Evolutionary conservation across 495 filamentous ascomycete genomes (phyloP).

Genomic region (Lasiosphaeria hispida): DNA sequence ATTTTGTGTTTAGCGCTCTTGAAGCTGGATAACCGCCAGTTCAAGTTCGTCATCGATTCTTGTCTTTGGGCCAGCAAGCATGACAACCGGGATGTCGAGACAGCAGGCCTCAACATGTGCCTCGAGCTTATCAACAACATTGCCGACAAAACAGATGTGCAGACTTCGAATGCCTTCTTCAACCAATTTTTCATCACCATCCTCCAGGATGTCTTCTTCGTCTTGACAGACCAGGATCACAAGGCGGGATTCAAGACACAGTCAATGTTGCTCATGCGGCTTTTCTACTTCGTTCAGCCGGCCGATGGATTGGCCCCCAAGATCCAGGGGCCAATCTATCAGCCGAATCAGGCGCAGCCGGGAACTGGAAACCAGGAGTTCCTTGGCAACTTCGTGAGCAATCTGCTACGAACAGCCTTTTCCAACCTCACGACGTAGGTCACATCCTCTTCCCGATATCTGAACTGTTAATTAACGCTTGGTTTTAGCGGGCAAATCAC

Average conservation of each 20-base stretch:
- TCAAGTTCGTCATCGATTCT: slow-evolving; percentile 99
- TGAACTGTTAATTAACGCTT: slow-evolving; percentile 36
- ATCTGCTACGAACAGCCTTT: slow-evolving; percentile 86
- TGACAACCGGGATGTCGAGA: slow-evolving; percentile 97
- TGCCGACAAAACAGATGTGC: slow-evolving; percentile 76
- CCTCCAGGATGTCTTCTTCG: slow-evolving; percentile 97
- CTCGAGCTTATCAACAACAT: slow-evolving; percentile 97
- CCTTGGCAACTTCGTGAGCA: slow-evolving; percentile 78
- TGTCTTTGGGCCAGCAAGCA: slow-evolving; percentile 99
- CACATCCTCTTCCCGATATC: not conserved
- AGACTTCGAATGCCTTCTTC: slow-evolving; percentile 92
- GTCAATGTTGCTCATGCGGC: slow-evolving; percentile 84
- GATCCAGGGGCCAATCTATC: slow-evolving; percentile 88
- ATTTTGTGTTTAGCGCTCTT: slow-evolving; percentile 58
- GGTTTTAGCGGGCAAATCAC: slow-evolving; percentile 72
- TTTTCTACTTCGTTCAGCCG: slow-evolving; percentile 87
- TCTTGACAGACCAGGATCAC: slow-evolving; percentile 94
- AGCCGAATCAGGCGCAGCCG: slow-evolving; percentile 69
- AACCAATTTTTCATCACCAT: slow-evolving; percentile 94
- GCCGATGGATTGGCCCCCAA: slow-evolving; percentile 64
- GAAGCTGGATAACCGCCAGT: slow-evolving; percentile 89
- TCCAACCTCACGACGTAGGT: slow-evolving; percentile 87
- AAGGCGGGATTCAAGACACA: slow-evolving; percentile 99
- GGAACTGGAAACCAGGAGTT: slow-evolving; percentile 90
- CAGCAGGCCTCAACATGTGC: slow-evolving; percentile 98